These are phyloP conservation scores for Alloteropsis angusta DNA, from an alignment of 202 grass and related monocot species.

Conservation along the genomic window DNA sequence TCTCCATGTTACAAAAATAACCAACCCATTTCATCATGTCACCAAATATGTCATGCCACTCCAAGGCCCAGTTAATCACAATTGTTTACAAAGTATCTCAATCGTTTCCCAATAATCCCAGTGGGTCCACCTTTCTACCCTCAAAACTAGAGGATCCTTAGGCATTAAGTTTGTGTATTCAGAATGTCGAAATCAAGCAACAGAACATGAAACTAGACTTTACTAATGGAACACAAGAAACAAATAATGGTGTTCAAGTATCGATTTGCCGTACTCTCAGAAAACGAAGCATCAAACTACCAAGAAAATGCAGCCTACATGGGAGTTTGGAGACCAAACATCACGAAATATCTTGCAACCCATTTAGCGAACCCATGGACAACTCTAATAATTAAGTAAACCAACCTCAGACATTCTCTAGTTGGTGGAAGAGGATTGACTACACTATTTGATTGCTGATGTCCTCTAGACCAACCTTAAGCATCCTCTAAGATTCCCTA, in stretches of 20 bases:
- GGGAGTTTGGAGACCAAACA: constrained; percentile 10
- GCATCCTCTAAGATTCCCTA: constrained; percentile 22
- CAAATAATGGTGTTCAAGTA: constrained; percentile 11
- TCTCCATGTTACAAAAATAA: neutral
- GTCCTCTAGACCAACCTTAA: constrained; percentile 8
- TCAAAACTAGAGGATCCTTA: neutral
- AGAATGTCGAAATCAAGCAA: constrained; percentile 6
- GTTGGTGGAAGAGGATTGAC: neutral
- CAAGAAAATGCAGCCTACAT: constrained; percentile 1
- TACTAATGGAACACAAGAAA: constrained; percentile 2
- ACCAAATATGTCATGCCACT: neutral
- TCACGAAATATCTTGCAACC: neutral
- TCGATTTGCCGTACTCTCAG: neutral
- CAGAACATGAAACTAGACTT: neutral
- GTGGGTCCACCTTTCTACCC: neutral
- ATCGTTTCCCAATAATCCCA: neutral
- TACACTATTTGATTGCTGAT: neutral
- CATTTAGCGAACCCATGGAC: neutral
- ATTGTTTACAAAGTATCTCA: neutral
- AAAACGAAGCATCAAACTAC: neutral
- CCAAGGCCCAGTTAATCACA: neutral
- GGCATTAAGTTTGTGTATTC: neutral
- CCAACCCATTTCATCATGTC: neutral
- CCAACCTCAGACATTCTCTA: neutral
- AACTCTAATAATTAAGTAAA: neutral